A percentile compares a stretch with the other conserved stretches of the same genome.
Evolutionary conservation across 2,329 filamentous ascomycete genomes (phyloP).

Genomic region (Pyricularia sp.): DNA sequence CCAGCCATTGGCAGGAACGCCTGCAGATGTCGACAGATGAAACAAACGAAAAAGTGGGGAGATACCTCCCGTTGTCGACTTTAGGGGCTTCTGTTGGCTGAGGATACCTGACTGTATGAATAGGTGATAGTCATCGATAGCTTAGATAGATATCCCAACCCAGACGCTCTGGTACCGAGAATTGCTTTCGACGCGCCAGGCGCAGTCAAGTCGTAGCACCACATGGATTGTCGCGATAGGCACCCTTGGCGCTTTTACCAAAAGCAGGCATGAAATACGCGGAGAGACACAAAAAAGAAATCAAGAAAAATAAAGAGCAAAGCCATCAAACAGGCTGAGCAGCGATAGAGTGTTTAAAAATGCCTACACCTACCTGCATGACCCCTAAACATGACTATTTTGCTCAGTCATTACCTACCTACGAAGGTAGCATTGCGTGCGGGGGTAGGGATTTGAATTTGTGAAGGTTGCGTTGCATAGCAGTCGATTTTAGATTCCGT

Average conservation of each 20-base stretch:
- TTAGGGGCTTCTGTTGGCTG: background rate
- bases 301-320: background rate
- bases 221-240: background rate
- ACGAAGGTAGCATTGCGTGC: background rate
- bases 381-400: too few species aligned
- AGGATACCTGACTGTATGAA: background rate
- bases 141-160: background rate
- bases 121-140: background rate
- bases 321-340: background rate
- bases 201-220: background rate
- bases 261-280: background rate
- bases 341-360: too few species aligned
- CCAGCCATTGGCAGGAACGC: slow-evolving; percentile 11
- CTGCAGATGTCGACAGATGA: slow-evolving; percentile 15
- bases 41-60: slow-evolving; percentile 14
- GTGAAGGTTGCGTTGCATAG: too few species aligned
- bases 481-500: too few species aligned
- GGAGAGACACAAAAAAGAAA: background rate
- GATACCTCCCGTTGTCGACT: background rate
- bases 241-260: background rate
- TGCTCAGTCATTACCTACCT: background rate
- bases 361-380: too few species aligned
- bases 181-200: background rate
- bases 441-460: background rate
- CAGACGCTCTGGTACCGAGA: background rate